Evolutionary conservation across 176 grass and related monocot species (phyloP).

Genomic region (Musa schizocarpa): DNA sequence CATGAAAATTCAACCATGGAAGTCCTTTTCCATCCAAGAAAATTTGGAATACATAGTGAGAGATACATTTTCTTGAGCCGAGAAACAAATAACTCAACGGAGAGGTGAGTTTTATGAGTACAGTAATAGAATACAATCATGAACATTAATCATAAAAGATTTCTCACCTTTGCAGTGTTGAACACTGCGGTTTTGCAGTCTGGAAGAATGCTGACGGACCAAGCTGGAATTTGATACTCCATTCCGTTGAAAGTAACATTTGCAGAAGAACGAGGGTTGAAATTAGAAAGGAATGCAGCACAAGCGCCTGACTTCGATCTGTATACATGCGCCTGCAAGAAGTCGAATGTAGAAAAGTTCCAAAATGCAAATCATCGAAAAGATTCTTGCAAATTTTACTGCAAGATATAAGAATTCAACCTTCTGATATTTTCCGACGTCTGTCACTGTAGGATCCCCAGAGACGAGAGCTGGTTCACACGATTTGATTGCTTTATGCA

Average conservation of each 20-base stretch:
- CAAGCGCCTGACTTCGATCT: slow-evolving; percentile 57
- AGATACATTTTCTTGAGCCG: neutral
- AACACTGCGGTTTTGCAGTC: slow-evolving; percentile 79
- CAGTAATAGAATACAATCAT: neutral
- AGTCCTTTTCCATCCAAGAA: too few species aligned
- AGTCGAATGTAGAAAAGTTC: neutral
- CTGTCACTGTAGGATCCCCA: slow-evolving; percentile 40
- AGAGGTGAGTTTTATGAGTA: too few species aligned
- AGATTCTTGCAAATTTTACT: neutral
- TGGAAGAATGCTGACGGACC: slow-evolving; percentile 89
- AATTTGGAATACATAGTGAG: neutral
- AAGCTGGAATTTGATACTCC: slow-evolving; percentile 58
- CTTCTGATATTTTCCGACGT: slow-evolving; percentile 58
- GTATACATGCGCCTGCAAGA: slow-evolving; percentile 62
- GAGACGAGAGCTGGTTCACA: slow-evolving; percentile 52
- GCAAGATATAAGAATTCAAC: slow-evolving; percentile 19
- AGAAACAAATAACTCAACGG: neutral
- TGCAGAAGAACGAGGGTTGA: slow-evolving; percentile 34
- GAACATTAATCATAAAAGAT: neutral
- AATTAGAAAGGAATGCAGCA: slow-evolving; percentile 74
- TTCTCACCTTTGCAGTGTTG: slow-evolving; percentile 80
- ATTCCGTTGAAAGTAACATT: slow-evolving; percentile 57
- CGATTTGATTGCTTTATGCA: slow-evolving; percentile 90
- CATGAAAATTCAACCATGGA: too few species aligned
- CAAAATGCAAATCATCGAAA: neutral